Base-by-base conservation (phyloP, 768 basidiomycete species). In the Termitomyces sp. region DNA sequence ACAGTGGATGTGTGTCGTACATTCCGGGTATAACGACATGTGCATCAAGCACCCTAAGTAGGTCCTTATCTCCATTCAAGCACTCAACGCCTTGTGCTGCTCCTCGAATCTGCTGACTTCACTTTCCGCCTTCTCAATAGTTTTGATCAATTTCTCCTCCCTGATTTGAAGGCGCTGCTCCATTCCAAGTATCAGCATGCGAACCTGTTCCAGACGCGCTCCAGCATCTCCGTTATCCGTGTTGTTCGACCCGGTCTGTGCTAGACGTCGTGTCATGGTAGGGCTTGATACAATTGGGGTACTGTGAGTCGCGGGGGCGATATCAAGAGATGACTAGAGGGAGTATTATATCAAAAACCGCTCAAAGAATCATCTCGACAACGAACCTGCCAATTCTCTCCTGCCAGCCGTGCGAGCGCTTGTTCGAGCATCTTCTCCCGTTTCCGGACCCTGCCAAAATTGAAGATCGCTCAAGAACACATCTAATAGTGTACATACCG, bases 351-450 rank as follows among this genome's bases (percentile, higher is more conserved):
- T 7, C 31, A 39, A 40, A 41, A 25, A 15, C 16, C 2, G 9
- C 29, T n/a, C 38, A 41, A 60, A 58, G 15, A 23, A 35, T 59
- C 56, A 45, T 55, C 49, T 5, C 56, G 61, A 25, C 47, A 38
- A 36, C 77, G 35, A 54, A 86, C 88, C 82, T 91, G 88, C 91
- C 91, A 93, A 63, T 91, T 87, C 50, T 88, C 84, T 0, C 91
- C 91, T 1, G 82, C 86, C 20, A 91, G 69, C 57, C 80, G 84
- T 5, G 82, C 74, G 13, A 94, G 68, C 45, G 89, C 87, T 31
- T 81, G 78, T 64, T 94, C 91, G 33, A 92, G 78, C 69, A 82
- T 75, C 67, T 89, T 88, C 69, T 91, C 88, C 46, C 91, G 76
- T n/a, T 76, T 76, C 54, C 82, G 88, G 3, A 74, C 78, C 59